Evolutionary conservation across 1,139 yeast species (phyloP), one percentile per base, ranked within the genome.

Genomic region (Suhomyces bokatorum): DNA sequence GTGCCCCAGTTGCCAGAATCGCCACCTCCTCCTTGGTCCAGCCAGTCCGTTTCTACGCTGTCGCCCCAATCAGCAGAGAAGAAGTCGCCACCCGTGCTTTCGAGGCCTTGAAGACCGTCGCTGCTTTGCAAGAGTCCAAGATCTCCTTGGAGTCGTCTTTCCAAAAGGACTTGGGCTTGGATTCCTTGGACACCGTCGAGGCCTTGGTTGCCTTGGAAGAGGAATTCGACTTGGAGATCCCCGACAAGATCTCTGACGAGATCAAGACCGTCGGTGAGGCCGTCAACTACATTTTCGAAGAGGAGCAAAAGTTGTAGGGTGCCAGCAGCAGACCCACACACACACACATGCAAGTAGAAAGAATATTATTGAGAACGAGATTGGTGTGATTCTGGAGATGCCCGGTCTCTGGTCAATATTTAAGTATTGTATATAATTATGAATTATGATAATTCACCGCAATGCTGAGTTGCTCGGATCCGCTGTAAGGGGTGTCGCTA

Each of bases 121-220:
- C 78, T 51, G 75, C 79, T 47, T 70, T 74, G 55, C 78, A 74
- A 60, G 78, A 73, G 56, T 70, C 78, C 35, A 71, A 67, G 50
- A 65, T 74, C 54, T 37, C 64, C 16, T 60, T 70, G 56, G 73
- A 70, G 37, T 72, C 83, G 32, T 74, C 80, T 47, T 80, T 80
- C 66, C 77, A 75, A 58, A 78, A 78, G 57, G 88, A 83, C 59
- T 73, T 83, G 60, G 85, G 85, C n/a, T 69, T 83, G 55, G 88
- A 83, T 61, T 83, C 88, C 6, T 74, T 83, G 53, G 88, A 83
- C 57, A 80, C 86, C 44, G 86, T 83, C 45, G 88, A 83, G 67
- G 81, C 85, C 47, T 70, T 83, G 55, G 87, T 83, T 57, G 86
- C 87, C 47, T 78, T 83, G 59, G 87, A 83, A 68, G 87, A 83